Percentiles rank a stretch among this genome's conserved stretches.
Conservation (phyloP, 257 asterid genomes). For the Solanum virginianum region DNA sequence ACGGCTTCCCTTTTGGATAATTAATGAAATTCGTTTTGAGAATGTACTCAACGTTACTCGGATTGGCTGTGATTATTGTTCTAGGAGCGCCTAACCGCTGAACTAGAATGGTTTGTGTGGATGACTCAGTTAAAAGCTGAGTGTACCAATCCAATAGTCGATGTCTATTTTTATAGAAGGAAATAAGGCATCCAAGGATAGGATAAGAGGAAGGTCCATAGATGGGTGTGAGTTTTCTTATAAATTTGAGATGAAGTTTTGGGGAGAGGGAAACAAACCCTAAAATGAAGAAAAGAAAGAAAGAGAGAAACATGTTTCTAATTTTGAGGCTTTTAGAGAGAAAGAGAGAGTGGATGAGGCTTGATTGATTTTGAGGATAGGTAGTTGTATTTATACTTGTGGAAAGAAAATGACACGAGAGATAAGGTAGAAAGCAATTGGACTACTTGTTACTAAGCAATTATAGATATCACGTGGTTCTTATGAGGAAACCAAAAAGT, state of each 20-base stretch:
- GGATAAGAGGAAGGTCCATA: constrained; percentile 3
- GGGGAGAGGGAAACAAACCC: constrained; percentile 6
- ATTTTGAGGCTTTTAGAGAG: background rate
- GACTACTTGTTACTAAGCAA: background rate
- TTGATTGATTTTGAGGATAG: background rate
- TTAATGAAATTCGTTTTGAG: constrained; percentile 45
- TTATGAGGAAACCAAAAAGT: background rate
- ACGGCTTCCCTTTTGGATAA: constrained; percentile 59
- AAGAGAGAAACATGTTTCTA: background rate
- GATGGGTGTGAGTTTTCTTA: background rate
- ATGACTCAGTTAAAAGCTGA: constrained; percentile 22
- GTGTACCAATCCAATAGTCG: constrained; percentile 58
- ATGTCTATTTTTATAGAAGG: constrained; percentile 52
- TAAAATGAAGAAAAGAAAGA: constrained; percentile 2
- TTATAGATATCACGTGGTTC: background rate
- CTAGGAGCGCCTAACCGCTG: constrained; percentile 11
- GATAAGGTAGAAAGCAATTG: background rate
- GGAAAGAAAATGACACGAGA: background rate
- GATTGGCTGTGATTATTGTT: constrained; percentile 49
- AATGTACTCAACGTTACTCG: constrained; percentile 53
- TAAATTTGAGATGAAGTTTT: background rate
- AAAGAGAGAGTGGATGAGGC: background rate
- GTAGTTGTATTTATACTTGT: background rate
- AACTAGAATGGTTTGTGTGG: constrained; percentile 8
- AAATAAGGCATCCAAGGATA: constrained; percentile 26